phyloP scores from a whole-genome alignment of 129 eudicot species.

The Saposhnikovia divaricata region DNA sequence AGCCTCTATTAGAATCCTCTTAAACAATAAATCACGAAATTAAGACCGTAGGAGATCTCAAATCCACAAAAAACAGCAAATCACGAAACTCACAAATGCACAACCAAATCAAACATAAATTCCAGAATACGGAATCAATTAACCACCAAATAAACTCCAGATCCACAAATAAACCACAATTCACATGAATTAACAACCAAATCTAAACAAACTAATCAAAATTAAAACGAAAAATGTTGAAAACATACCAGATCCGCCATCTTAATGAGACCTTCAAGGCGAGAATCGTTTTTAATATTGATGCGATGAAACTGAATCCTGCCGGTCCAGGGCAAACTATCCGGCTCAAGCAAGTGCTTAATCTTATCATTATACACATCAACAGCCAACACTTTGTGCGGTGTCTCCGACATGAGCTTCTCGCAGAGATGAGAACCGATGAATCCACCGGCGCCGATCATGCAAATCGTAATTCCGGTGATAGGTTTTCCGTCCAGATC shows the following conservation, averaged over 20 bases:
- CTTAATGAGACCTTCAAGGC: constrained; percentile 93
- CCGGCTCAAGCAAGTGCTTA: constrained; percentile 91
- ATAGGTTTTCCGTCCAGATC: constrained; percentile 93
- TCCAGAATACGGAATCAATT: background rate
- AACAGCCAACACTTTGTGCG: constrained; percentile 78
- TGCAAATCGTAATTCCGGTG: constrained; percentile 71
- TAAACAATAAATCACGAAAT: background rate
- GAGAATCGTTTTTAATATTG: constrained; percentile 88
- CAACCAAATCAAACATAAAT: background rate
- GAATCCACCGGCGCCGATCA: constrained; percentile 99
- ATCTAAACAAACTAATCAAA: background rate
- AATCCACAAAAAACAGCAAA: background rate
- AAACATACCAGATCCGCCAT: constrained; percentile 84
- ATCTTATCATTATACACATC: constrained; percentile 93
- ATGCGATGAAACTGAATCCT: constrained; percentile 92
- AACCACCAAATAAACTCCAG: background rate
- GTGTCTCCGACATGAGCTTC: constrained; percentile 74
- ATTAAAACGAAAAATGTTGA: background rate
- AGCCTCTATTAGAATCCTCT: background rate
- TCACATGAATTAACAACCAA: background rate
- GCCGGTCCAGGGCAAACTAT: constrained; percentile 50
- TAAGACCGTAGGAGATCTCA: background rate
- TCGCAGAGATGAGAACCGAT: constrained; percentile 97
- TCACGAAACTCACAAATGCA: no score
- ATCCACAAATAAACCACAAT: background rate